A percentile compares a stretch with the other conserved stretches of the same genome.
Evolutionary conservation across 2,329 filamentous ascomycete species (phyloP).

Genomic region (Fusarium sp.): DNA sequence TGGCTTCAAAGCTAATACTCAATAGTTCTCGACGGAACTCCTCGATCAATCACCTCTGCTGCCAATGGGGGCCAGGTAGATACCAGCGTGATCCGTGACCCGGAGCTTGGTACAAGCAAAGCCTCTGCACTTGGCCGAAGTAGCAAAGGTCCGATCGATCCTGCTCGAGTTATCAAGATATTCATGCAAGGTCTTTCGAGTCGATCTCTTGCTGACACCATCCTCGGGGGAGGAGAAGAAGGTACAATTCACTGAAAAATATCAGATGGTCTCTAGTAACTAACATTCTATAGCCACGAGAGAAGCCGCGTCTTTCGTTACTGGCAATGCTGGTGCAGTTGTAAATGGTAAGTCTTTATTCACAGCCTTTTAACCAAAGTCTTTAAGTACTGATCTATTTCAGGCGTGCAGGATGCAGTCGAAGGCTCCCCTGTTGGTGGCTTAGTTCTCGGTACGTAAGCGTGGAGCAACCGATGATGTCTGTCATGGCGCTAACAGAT

Average conservation of each 20-base stretch:
- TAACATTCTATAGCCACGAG: not conserved
- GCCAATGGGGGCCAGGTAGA: constrained; percentile 2
- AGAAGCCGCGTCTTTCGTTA: constrained; percentile 12
- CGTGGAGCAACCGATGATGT: too few relatives aligned
- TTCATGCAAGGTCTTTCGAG: constrained; percentile 10
- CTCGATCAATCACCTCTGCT: constrained; percentile 11
- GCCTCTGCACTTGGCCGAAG: constrained; percentile 11
- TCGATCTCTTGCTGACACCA: constrained; percentile 2
- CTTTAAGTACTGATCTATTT: not conserved
- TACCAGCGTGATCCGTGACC: constrained; percentile 19
- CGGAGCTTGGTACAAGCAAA: not conserved
- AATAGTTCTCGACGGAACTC: constrained; percentile 14
- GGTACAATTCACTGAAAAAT: not conserved
- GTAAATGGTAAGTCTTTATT: not conserved
- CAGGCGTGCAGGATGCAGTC: constrained; percentile 10
- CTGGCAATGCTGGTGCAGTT: constrained; percentile 11
- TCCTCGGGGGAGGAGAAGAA: constrained; percentile 17
- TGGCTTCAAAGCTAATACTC: not conserved
- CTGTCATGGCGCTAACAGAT: not conserved
- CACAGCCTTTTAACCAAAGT: not conserved
- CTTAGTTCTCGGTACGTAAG: not conserved
- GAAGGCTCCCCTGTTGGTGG: constrained; percentile 12
- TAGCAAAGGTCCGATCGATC: constrained; percentile 13
- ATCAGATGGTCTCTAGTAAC: accelerated
- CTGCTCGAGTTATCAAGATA: not conserved